phyloP scores from a whole-genome alignment of 768 basidiomycete genomes.

The Sporobolomyces pararoseus region DNA sequence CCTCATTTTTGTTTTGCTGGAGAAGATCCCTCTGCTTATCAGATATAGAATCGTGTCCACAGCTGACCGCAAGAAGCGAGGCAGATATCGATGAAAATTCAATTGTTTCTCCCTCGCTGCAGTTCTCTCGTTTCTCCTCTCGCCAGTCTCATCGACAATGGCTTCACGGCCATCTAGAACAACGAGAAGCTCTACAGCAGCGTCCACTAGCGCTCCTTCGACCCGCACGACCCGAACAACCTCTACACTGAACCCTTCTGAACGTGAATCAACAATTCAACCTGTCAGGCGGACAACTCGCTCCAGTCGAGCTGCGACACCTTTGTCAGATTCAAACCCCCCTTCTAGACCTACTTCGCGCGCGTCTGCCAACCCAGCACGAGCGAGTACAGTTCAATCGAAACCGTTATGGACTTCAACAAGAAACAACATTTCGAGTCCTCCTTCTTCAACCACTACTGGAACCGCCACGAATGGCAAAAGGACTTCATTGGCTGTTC shows the following conservation, averaged over 20 bases:
- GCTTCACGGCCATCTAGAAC: slow-evolving; percentile 18
- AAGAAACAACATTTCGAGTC: neutral
- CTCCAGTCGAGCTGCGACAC: slow-evolving; percentile 5
- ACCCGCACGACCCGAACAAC: neutral
- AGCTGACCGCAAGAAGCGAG: no score
- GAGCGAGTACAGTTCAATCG: neutral
- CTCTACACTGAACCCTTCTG: neutral
- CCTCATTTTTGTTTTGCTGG: no score
- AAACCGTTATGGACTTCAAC: slow-evolving; percentile 20
- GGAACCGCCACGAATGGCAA: neutral
- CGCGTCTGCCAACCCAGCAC: slow-evolving; percentile 3
- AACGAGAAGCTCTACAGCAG: slow-evolving; percentile 27
- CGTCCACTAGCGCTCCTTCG: neutral
- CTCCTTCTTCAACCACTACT: neutral
- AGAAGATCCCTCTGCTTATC: no score
- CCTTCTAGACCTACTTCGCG: slow-evolving; percentile 11
- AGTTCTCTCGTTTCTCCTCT: neutral
- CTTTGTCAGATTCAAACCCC: neutral
- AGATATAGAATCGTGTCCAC: no score
- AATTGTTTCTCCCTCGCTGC: neutral
- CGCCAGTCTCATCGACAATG: neutral
- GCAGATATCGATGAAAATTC: no score
- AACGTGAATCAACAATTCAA: slow-evolving; percentile 12
- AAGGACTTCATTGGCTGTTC: neutral
- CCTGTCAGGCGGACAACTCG: slow-evolving; percentile 20